These are phyloP conservation scores for Corchorus capsularis DNA, from an alignment of 345 rosid genomes.

Conservation along the genomic window DNA sequence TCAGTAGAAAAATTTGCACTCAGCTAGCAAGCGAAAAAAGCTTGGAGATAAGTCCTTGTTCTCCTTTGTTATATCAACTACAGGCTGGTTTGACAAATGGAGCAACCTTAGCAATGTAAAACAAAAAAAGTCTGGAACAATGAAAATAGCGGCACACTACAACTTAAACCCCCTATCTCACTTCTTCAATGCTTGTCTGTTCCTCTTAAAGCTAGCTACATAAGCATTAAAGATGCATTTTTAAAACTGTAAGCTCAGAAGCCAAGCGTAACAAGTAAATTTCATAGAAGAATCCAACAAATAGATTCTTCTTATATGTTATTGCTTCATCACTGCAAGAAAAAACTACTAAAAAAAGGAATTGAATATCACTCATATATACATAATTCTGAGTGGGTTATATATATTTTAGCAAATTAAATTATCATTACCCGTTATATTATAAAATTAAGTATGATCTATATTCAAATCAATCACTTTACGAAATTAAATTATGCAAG, in stretches of 20 bases:
- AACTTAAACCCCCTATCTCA: constrained; percentile 17
- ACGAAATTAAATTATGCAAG: too few species aligned
- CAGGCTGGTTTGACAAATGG: constrained; percentile 71
- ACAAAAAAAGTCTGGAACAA: not conserved
- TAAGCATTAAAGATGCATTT: not conserved
- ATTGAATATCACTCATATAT: not conserved
- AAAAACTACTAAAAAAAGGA: not conserved
- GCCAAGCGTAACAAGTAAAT: constrained; percentile 57
- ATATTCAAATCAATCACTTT: too few species aligned
- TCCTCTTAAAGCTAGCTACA: constrained; percentile 41
- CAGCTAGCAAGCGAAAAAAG: too few species aligned
- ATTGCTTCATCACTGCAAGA: constrained; percentile 51
- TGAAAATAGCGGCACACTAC: not conserved
- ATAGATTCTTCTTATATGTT: constrained; percentile 46
- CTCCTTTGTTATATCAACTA: too few species aligned
- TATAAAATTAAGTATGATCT: too few species aligned
- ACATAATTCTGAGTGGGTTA: too few species aligned
- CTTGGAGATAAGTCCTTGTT: too few species aligned
- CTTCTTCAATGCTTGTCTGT: constrained; percentile 66
- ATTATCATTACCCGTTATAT: too few species aligned
- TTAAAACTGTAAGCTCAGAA: constrained; percentile 42
- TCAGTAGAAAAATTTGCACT: too few species aligned
- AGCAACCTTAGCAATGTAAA: constrained; percentile 68
- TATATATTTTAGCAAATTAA: too few species aligned
- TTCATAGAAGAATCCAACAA: constrained; percentile 46